Base-by-base conservation (phyloP, 1,284 basidiomycete genomes). In the Puccinia brachypodii region DNA sequence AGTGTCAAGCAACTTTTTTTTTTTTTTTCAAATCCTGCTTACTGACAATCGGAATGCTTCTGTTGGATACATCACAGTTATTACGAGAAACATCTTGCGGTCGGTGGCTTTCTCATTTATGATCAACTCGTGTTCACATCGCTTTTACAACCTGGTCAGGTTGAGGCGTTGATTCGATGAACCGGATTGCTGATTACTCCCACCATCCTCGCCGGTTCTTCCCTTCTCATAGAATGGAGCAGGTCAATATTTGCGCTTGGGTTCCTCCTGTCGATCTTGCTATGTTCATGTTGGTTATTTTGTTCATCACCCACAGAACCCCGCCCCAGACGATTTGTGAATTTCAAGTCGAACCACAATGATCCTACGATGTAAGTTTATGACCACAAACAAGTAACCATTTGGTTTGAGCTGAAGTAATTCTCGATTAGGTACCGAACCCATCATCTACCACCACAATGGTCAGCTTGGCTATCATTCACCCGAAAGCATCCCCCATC, bases 401-500 rank as follows among this genome's bases (percentile, higher is more conserved):
- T 76, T 50, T 76, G 4, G 33, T 9, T 53, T 11, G 28, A n/a
- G 44, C 28, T 31, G 16, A 60, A 11, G 4, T 2, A 25, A 0
- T 44, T n/a, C 28, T 62, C 25, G n/a, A n/a, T n/a, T 28, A 80
- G 78, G 40, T 80, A 80, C 58, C 78, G 44, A n/a, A 69, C 78
- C 19, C 38, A 80, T 42, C 78, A 62, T 42, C 40, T 80, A 31
- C 58, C 69, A 14, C 78, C 78, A 9, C 78, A 80, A 66, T 80
- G 78, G 78, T 68, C 69, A 16, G 78, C 78, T 28, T 80, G 78
- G 78, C 33, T 80, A 47, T 62, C 69, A 50, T 73, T 73, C 33
- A 80, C 78, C 60, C 53, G 69, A 47, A 31, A 40, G 13, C 25
- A 62, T 38, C 56, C 36, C 31, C 78, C 78, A 22, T 58, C 69